phyloP scores from a whole-genome alignment of 1,284 basidiomycete species.

The Boletus mariae region DNA sequence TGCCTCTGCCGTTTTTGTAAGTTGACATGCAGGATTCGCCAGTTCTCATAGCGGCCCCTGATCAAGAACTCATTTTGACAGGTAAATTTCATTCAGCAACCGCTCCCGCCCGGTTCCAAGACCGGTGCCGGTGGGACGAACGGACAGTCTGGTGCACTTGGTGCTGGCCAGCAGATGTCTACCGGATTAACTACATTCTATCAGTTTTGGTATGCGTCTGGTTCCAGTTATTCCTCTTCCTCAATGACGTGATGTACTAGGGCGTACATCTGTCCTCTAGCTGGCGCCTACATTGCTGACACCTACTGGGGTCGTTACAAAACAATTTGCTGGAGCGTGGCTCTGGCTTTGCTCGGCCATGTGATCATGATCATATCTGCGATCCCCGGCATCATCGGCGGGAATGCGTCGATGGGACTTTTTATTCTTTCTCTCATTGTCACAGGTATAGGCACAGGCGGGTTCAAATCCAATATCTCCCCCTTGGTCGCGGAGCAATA shows the following conservation, averaged over 20 bases:
- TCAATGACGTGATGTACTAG: constrained; percentile 26
- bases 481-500: constrained; percentile 81
- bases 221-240: constrained; percentile 22
- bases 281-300: constrained; percentile 76
- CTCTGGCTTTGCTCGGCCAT: constrained; percentile 62
- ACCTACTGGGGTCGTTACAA: constrained; percentile 74
- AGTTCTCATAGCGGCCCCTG: constrained; percentile 5
- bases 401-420: constrained; percentile 53
- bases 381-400: constrained; percentile 66
- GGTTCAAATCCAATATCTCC: constrained; percentile 80
- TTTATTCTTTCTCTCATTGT: constrained; percentile 68
- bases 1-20: constrained; percentile 61
- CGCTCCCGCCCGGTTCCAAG: constrained; percentile 59
- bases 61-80: constrained; percentile 31
- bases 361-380: constrained; percentile 71
- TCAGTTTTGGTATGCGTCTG: constrained; percentile 47
- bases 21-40: constrained; percentile 25
- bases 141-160: constrained; percentile 70
- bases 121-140: constrained; percentile 59
- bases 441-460: constrained; percentile 68
- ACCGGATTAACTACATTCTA: constrained; percentile 69
- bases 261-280: constrained; percentile 57
- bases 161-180: constrained; percentile 59
- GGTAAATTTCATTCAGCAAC: constrained; percentile 73
- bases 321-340: constrained; percentile 59